Evolutionary conservation across 805 yeast species (phyloP), one percentile per base, ranked within the genome.

Genomic region (Wickerhamomyces silvicola): DNA sequence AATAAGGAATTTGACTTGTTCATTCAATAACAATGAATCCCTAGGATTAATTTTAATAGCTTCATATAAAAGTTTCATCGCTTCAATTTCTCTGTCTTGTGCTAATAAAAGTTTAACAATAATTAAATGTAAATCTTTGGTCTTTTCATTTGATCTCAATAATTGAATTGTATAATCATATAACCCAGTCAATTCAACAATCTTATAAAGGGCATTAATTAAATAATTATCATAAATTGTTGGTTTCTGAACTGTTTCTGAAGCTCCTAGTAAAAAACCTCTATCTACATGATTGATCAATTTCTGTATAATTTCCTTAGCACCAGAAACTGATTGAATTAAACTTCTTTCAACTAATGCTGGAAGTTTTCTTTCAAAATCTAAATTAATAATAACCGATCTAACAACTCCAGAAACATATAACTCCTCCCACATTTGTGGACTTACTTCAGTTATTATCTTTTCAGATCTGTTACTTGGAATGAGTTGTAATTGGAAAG

Each of bases 191-290:
- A 72, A 22, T 15, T 56, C 53, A 10, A 60, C 42, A 7, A 75
- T 40, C 29, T 70, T 57, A 41, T 80, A 51, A 35, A 86, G 74
- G 0, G 88, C 78, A 52, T 83, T 88, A 14, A 83, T 78, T 36
- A 86, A 64, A 52, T 72, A 76, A 55, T 86, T 86, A 39, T 73
- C 68, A 16, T 72, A 62, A 17, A 68, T 46, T 1, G 81, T 70
- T 2, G 95, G 79, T 36, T 70, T 72, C 40, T 85, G 92, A 16
- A 75, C 69, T 28, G 73, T 77, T 13, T 78, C 68, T 5, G 62
- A 64, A 29, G 80, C 72, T 5, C 95, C 95, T 27, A 82, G 52
- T 35, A 64, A 65, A 14, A 72, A 64, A 5, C 95, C 95, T 21
- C 33, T 52, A 9, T 48, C 46, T 2, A 61, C 24, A 8, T 26